These are phyloP conservation scores for Chaetomium strumarium DNA, from an alignment of 2,329 filamentous ascomycete species.

Conservation along the genomic window DNA sequence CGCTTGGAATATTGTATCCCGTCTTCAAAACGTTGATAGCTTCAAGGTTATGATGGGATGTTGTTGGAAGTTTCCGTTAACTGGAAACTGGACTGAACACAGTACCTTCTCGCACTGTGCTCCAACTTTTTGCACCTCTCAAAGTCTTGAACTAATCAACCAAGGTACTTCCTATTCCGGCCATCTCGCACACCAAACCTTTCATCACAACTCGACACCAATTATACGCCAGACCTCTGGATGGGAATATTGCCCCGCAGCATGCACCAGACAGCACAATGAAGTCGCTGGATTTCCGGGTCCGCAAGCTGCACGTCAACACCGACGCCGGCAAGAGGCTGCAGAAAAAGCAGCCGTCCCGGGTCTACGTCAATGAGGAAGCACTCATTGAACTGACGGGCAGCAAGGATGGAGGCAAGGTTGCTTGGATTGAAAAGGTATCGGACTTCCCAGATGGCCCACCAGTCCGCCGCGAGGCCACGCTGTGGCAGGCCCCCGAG, in stretches of 20 bases:
- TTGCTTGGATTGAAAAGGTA: constrained; percentile 25
- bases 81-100: too few relatives aligned
- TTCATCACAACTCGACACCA: too few relatives aligned
- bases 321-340: constrained; percentile 23
- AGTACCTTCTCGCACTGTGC: background rate
- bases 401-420: constrained; percentile 37
- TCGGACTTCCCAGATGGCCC: constrained; percentile 14
- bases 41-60: too few relatives aligned
- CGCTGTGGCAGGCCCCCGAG: constrained; percentile 45
- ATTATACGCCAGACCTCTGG: too few relatives aligned
- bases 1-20: too few relatives aligned
- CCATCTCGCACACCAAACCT: too few relatives aligned
- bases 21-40: too few relatives aligned
- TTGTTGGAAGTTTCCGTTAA: too few relatives aligned
- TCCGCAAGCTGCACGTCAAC: constrained; percentile 25
- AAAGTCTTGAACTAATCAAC: too few relatives aligned
- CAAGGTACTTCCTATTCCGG: too few relatives aligned
- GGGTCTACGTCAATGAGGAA: constrained; percentile 44
- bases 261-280: constrained; percentile 9
- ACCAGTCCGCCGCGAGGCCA: constrained; percentile 37
- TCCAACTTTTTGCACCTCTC: background rate
- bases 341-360: constrained; percentile 35
- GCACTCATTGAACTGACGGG: constrained; percentile 41
- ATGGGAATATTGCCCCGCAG: too few relatives aligned
- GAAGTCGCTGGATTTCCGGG: constrained; percentile 26